Conservation (phyloP, 139 green algal species). For the Pedinophyceae sp. region DNA sequence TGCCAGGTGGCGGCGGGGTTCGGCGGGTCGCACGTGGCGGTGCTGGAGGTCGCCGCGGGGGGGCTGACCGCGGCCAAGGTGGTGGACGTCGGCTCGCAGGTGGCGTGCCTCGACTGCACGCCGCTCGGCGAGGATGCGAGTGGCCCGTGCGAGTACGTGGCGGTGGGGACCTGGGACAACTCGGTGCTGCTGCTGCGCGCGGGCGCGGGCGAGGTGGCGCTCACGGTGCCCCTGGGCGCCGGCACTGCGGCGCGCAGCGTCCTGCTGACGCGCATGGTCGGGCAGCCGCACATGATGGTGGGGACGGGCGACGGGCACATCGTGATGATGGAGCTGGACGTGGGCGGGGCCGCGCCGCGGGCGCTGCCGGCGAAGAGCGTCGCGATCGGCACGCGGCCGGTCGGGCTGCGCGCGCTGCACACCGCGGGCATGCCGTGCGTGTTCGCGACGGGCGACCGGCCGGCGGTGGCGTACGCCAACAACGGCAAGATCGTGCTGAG, state of each 20-base stretch:
- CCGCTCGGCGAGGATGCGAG: conserved; percentile 24
- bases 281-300: too few species aligned
- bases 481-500: conserved; percentile 91
- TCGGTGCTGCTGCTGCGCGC: conserved; percentile 45
- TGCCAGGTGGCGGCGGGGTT: conserved; percentile 54
- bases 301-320: too few species aligned
- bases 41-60: conserved; percentile 41
- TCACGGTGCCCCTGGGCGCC: conserved; percentile 32
- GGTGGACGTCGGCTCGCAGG: conserved; percentile 46
- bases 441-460: conserved; percentile 84
- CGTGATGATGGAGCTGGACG: not conserved
- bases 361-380: conserved; percentile 44
- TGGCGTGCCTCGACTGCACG: conserved; percentile 81
- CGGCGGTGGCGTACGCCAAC: conserved; percentile 81
- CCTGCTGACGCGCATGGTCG: too few species aligned
- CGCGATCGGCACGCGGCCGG: conserved; percentile 78
- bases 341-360: conserved; percentile 27
- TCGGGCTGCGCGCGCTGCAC: conserved; percentile 59
- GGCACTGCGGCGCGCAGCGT: too few species aligned
- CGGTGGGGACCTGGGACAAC: conserved; percentile 52
- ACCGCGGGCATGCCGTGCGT: conserved; percentile 36
- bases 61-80: conserved; percentile 27
- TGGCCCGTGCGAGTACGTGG: conserved; percentile 12
- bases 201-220: conserved; percentile 57
- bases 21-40: conserved; percentile 44